These are phyloP conservation scores for Psidium guajava DNA, from an alignment of 345 rosid species.

Conservation along the genomic window DNA sequence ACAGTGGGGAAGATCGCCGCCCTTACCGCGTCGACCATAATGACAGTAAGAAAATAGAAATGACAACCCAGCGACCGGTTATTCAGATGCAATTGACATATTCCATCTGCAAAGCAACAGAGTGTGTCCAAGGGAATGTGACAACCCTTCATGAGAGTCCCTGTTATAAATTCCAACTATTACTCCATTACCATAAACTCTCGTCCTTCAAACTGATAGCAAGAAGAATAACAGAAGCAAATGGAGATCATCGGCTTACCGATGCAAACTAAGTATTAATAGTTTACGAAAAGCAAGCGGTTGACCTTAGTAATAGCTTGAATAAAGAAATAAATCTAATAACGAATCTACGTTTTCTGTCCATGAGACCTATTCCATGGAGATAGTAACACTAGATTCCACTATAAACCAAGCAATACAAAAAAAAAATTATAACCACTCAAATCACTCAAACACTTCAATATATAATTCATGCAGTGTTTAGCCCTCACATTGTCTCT, in stretches of 20 bases:
- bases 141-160: background rate
- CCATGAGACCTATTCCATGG: too few species aligned
- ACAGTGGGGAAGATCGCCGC: too few species aligned
- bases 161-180: background rate
- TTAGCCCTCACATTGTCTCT: background rate
- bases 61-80: too few species aligned
- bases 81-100: background rate
- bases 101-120: background rate
- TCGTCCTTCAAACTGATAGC: background rate
- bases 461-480: background rate
- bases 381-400: too few species aligned
- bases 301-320: background rate
- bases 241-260: background rate
- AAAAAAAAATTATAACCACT: background rate
- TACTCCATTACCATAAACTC: background rate
- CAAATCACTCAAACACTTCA: background rate
- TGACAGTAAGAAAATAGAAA: too few species aligned
- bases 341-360: background rate
- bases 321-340: background rate
- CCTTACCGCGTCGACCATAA: too few species aligned
- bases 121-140: background rate
- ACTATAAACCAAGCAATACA: too few species aligned
- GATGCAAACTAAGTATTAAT: background rate
- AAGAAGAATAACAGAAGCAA: background rate
- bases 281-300: background rate